A percentile compares a stretch with the other conserved stretches of the same genome.
phyloP scores from a whole-genome alignment of 345 rosid genomes.

The Citrus cavaleriei region DNA sequence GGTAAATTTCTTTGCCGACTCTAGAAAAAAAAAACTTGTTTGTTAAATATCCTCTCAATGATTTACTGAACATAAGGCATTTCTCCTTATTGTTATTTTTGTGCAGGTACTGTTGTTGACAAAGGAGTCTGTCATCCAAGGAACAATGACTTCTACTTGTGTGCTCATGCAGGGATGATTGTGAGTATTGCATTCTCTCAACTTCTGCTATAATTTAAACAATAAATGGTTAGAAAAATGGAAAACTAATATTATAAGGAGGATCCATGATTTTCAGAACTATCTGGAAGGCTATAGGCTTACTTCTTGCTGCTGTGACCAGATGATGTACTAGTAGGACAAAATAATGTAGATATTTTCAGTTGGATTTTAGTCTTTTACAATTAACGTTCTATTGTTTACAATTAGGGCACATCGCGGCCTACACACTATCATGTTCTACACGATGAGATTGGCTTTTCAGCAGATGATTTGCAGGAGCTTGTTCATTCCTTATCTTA shows the following conservation, averaged over 20 bases:
- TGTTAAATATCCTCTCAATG: background rate
- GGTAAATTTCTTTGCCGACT: constrained; percentile 13
- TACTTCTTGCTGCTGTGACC: background rate
- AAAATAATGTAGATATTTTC: background rate
- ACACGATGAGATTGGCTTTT: constrained; percentile 25
- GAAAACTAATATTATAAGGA: background rate
- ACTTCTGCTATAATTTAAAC: background rate
- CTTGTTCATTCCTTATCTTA: constrained; percentile 37
- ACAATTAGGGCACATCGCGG: constrained; percentile 24
- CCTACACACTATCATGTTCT: constrained; percentile 35
- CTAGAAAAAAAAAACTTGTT: background rate
- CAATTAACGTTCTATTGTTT: background rate
- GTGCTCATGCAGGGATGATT: constrained; percentile 50
- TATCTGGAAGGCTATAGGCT: background rate
- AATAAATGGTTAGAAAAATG: background rate
- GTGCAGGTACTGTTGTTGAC: constrained; percentile 42
- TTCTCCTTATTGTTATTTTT: background rate
- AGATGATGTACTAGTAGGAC: background rate
- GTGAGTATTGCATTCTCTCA: constrained; percentile 19
- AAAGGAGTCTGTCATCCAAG: constrained; percentile 35
- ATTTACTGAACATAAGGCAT: background rate
- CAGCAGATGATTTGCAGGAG: constrained; percentile 30
- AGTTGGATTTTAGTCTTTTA: background rate
- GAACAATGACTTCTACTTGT: constrained; percentile 38
- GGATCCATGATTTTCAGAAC: background rate